Base-by-base conservation (phyloP, 306 rosid genomes). In the Nissolia schottii region DNA sequence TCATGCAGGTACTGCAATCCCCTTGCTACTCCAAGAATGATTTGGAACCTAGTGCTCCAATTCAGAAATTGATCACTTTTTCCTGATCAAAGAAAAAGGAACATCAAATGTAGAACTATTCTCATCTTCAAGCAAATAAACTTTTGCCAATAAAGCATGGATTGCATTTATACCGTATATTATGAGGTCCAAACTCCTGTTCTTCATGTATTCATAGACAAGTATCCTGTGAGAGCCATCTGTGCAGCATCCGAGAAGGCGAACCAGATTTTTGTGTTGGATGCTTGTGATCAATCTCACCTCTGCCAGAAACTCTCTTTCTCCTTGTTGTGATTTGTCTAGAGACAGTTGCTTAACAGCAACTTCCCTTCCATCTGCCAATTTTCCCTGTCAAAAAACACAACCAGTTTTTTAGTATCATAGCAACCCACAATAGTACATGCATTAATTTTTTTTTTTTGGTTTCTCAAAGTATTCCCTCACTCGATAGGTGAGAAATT, bases 1-100 rank as follows among this genome's bases (percentile, higher is more conserved):
- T 89, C 97, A 2, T 93, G 97, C 54, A 91, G 87, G 74, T 90
- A 93, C 70, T 93, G 98, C 82, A 93, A 79, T 48, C 98, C 97
- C 67, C 89, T 79, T 20, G 96, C 97, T 64, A 89, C 81, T 50
- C 98, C 98, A 20, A 85, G 75, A 67, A 91, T 93, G 62, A 91
- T 91, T 74, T 89, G 92, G 73, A 80, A 82, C 79, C 97, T 86
- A 10, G 83, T 83, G 55, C 80, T 83, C 97, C 97, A 89, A 55
- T 82, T 82, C 58, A 93, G 80, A 81, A 84, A 86, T 37, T 72
- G 86, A 50, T 80, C 87, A 41, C 63, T 83, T 35, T 76, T 81
- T 59, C 91, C 96, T 90, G 78, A 51, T 76, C 70, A 28, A 45
- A 48, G 6, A 59, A 58, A 28, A 45, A 48, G 6, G 63, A 58